Evolutionary conservation across 2,329 filamentous ascomycete genomes (phyloP).

Genomic region (Rosellinia necatrix): DNA sequence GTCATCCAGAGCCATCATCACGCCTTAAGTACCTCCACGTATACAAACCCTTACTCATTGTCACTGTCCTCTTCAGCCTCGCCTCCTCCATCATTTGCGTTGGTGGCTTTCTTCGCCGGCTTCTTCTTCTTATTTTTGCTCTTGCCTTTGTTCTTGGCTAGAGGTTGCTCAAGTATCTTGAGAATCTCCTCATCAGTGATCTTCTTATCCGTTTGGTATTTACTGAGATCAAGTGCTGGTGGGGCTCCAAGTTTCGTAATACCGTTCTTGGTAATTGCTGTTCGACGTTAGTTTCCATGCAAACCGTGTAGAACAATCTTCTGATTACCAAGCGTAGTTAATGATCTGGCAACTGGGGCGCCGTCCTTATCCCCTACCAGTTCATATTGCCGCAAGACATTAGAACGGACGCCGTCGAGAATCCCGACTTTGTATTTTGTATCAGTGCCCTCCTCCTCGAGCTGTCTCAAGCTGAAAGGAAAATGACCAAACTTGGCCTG

Average conservation of each 20-base stretch:
- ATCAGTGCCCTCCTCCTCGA: slow-evolving; percentile 93
- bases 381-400: slow-evolving; percentile 94
- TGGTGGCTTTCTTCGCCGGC: slow-evolving; percentile 58
- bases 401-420: slow-evolving; percentile 91
- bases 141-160: slow-evolving; percentile 85
- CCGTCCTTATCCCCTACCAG: slow-evolving; percentile 92
- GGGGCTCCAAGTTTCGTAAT: slow-evolving; percentile 83
- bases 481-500: slow-evolving; percentile 97
- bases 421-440: slow-evolving; percentile 77
- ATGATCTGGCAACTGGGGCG: slow-evolving; percentile 79
- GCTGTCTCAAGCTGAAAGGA: slow-evolving; percentile 95
- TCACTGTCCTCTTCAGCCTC: slow-evolving; percentile 32
- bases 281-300: slow-evolving; percentile 29
- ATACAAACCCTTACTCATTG: slow-evolving; percentile 32
- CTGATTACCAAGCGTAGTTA: slow-evolving; percentile 83
- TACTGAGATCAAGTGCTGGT: slow-evolving; percentile 74
- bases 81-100: slow-evolving; percentile 36
- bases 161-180: slow-evolving; percentile 88
- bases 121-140: slow-evolving; percentile 92
- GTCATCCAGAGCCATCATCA: not conserved
- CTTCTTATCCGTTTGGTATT: slow-evolving; percentile 96
- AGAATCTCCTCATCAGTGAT: slow-evolving; percentile 95
- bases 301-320: not conserved
- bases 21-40: slow-evolving; percentile 1
- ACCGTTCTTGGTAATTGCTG: slow-evolving; percentile 97